Evolutionary conservation across 2,329 filamentous ascomycete species (phyloP).

Genomic region (Fusarium sp.): DNA sequence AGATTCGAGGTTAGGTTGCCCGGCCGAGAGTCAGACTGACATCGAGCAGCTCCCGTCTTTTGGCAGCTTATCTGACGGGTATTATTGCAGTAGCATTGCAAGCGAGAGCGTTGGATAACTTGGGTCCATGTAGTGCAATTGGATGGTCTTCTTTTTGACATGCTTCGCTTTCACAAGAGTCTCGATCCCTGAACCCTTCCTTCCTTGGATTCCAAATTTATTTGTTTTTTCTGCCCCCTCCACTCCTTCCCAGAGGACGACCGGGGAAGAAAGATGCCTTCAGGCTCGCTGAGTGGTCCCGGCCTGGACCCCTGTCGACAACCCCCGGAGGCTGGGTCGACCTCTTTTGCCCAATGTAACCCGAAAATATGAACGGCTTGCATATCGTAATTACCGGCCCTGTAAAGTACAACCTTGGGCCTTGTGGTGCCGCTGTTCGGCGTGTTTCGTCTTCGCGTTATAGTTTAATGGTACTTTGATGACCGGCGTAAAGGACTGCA

Average conservation of each 20-base stretch:
- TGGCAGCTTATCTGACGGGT: conserved; percentile 3
- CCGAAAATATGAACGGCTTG: conserved; percentile 33
- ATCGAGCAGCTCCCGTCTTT: conserved; percentile 1
- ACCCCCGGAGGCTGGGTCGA: background rate
- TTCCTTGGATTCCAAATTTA: conserved; percentile 2
- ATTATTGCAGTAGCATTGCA: conserved; percentile 20
- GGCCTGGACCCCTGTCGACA: background rate
- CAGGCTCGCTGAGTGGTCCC: conserved; percentile 22
- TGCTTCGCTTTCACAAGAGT: conserved; percentile 1
- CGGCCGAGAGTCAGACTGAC: background rate
- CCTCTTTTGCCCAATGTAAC: conserved; percentile 27
- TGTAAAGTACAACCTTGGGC: background rate
- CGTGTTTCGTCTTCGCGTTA: background rate
- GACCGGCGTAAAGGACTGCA: background rate
- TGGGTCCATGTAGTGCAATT: conserved; percentile 37
- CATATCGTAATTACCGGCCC: conserved; percentile 43
- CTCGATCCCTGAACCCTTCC: conserved; percentile 24
- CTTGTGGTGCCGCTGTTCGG: conserved; percentile 2
- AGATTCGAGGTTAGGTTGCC: conserved; percentile 4
- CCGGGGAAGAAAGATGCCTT: conserved; percentile 24
- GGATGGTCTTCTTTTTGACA: conserved; percentile 15
- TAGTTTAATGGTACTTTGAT: background rate
- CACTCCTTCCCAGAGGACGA: background rate
- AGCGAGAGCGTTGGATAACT: conserved; percentile 1
- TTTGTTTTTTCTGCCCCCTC: conserved; percentile 6